Evolutionary conservation across 2,329 filamentous ascomycete species (phyloP).

Genomic region (Phyllosticta ampelicida): DNA sequence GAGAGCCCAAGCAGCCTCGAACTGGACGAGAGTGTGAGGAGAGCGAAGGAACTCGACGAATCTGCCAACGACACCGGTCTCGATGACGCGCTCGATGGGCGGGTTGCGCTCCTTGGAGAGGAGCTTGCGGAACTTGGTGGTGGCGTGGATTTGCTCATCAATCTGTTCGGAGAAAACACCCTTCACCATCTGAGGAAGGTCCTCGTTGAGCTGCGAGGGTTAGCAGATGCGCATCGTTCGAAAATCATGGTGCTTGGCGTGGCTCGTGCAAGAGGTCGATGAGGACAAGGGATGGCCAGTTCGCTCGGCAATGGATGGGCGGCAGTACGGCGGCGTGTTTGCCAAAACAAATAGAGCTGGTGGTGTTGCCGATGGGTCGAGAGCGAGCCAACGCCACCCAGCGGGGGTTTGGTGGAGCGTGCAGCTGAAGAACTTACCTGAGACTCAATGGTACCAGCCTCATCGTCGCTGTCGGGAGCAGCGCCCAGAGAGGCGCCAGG

Average conservation of each 20-base stretch:
- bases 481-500: conserved; percentile 76
- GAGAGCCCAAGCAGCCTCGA: conserved; percentile 96
- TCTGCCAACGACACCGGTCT: conserved; percentile 92
- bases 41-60: conserved; percentile 98
- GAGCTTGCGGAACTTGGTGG: conserved; percentile 96
- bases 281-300: conserved; percentile 13
- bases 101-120: conserved; percentile 98
- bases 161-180: conserved; percentile 99
- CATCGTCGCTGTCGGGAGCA: conserved; percentile 94
- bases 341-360: background rate
- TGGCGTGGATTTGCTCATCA: conserved; percentile 92
- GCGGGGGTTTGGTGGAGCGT: background rate
- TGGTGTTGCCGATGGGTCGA: background rate
- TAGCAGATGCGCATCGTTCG: background rate
- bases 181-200: conserved; percentile 94
- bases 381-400: background rate
- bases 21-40: conserved; percentile 94
- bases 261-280: conserved; percentile 11
- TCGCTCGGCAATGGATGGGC: conserved; percentile 9
- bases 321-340: conserved; percentile 8
- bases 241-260: conserved; percentile 9
- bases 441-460: conserved; percentile 84
- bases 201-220: conserved; percentile 69
- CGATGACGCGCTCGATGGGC: conserved; percentile 97
- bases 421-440: conserved; percentile 57